A percentile compares a stretch with the other conserved stretches of the same genome.
These are phyloP conservation scores for cucumber (Cucumis sativus) DNA, from an alignment of 306 rosid species.

Conservation along the genomic window Cucumber_9930_V3 NC_026655.2:9773501-9774000, in stretches of 20 bases:
- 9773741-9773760: conserved; percentile 37
- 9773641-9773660: background rate
- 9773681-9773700: background rate
- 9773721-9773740: conserved; percentile 60
- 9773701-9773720: background rate
- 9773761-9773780: conserved; percentile 18
- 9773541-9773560: conserved; percentile 18
- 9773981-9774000: background rate
- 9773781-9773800: background rate
- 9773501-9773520: conserved; percentile 39
- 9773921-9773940: background rate
- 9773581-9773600: background rate
- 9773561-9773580: conserved; percentile 29
- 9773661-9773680: background rate
- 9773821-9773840: conserved; percentile 44
- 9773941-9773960: background rate
- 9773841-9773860: conserved; percentile 59
- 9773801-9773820: conserved; percentile 31
- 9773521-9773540: background rate
- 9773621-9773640: conserved; percentile 22
- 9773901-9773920: background rate
- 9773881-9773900: background rate
- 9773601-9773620: conserved; percentile 27
- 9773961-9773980: background rate
- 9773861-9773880: background rate